Base-by-base conservation (phyloP, 805 yeast species). In the Candida glaebosa region DNA sequence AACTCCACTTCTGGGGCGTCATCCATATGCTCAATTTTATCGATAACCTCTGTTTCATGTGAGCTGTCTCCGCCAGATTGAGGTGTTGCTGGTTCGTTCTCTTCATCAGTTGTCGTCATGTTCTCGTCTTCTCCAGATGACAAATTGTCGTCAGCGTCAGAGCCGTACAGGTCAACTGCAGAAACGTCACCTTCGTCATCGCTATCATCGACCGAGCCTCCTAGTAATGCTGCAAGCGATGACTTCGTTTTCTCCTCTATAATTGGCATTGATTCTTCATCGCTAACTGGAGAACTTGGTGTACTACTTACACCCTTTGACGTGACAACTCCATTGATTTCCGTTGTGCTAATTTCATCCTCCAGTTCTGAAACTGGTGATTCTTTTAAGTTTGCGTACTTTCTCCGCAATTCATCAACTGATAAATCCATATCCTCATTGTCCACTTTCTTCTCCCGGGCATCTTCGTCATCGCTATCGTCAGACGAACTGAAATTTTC, bases 321-420 rank as follows among this genome's bases (percentile, higher is more conserved):
- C 49, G 56, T 15, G 18, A 69, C 67, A 8, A 67, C 39, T 39
- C 51, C 41, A 37, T 58, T 54, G 39, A 67, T 65, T 25, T 63
- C 65, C 16, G 63, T 68, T 2, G 65, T 52, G 41, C 67, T 68
- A 15, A 34, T 44, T 16, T 34, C 26, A 9, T 33, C 18, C 2
- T 7, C 34, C 26, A 22, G 26, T 22, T 22, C 26, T 5, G 42
- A 36, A 28, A 28, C 35, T 5, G 45, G 18, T 16, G 42, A 24
- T 3, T 52, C 52, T 18, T 67, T 62, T 42, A 80, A 43, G 30
- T 65, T 56, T 16, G 79, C 72, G 52, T 84, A 81, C 58, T 84
- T 81, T 46, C 69, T 67, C 34, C 67, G 65, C 48, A 81, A 69
- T 53, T 79, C 76, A 33, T 79, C 84, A 1, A 80, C 69, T 0